Evolutionary conservation across 768 basidiomycete species (phyloP).

Genomic region (Porphyrellus cyaneotinctus): DNA sequence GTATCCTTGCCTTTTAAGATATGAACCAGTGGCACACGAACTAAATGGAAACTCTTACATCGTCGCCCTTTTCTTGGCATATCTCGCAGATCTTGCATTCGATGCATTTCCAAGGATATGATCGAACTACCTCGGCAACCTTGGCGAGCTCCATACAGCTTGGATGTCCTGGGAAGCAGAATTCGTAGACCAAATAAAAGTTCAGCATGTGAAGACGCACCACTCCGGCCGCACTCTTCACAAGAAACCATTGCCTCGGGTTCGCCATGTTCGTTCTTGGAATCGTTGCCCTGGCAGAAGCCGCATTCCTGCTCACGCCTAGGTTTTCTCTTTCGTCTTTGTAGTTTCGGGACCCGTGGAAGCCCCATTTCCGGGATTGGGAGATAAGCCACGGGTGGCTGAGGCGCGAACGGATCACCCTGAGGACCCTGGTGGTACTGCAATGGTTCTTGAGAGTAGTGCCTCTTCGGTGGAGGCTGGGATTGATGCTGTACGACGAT

Average conservation of each 20-base stretch:
- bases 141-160: conserved; percentile 69
- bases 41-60: conserved; percentile 52
- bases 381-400: conserved; percentile 48
- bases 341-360: conserved; percentile 39
- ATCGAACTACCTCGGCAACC: conserved; percentile 56
- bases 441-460: conserved; percentile 33
- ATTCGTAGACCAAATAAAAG: background rate
- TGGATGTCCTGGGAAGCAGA: conserved; percentile 62
- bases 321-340: conserved; percentile 43
- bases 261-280: conserved; percentile 51
- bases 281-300: conserved; percentile 69
- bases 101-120: conserved; percentile 82
- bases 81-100: conserved; percentile 93
- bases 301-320: conserved; percentile 66
- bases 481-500: conserved; percentile 31
- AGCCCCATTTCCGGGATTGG: conserved; percentile 44
- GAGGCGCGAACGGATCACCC: conserved; percentile 80
- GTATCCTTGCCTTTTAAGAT: conserved; percentile 56
- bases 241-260: conserved; percentile 76
- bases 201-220: conserved; percentile 38
- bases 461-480: conserved; percentile 6
- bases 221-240: conserved; percentile 76
- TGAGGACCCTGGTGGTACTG: conserved; percentile 74
- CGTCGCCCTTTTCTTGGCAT: conserved; percentile 80
- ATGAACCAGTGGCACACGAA: conserved; percentile 20